Base-by-base conservation (phyloP, 768 basidiomycete species). In the Astraeus odoratus region DNA sequence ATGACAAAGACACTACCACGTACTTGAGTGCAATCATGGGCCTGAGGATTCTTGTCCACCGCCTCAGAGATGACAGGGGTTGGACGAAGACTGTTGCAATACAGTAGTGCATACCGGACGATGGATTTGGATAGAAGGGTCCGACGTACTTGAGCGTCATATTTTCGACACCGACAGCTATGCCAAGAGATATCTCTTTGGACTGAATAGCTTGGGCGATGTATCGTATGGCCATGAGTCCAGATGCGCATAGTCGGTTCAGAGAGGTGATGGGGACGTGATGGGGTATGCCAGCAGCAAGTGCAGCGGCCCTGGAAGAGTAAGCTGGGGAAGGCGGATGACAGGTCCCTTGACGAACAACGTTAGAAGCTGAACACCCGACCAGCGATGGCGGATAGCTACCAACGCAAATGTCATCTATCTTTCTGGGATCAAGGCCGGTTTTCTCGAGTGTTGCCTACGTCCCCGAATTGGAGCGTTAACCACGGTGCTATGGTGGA, bases 171-270 rank as follows among this genome's bases (percentile, higher is more conserved):
- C 86, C 88, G 23, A 81, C 73, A 3, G 92, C 95, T 43, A 98
- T 68, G 19, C 95, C 95, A 35, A 98, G 71, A 22, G 86, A 81
- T 22, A 83, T 82, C 57, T 97, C 90, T 19, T 87, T 86, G 6
- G 81, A 66, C 50, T 81, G 75, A 53, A 98, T 93, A 46, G 85
- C 76, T 62, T 95, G 85, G 15, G 93, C 91, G 40, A 98, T 86
- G 58, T 73, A 81, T 47, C 88, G 81, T 50, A 98, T 83, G n/a
- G 95, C 85, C 78, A 94, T 90, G 39, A 98, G 73, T 19, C 94
- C 93, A 0, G 92, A 94, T 2, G 92, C 88, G 65, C 95, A 99
- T 40, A 98, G 76, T 46, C 95, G 74, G 65, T 99, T 99, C 43
- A 97, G 80, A 9, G 87, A 85, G 18, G 86, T 86, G 50, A 97